Evolutionary conservation across 2,329 filamentous ascomycete species (phyloP).

Genomic region (Colletotrichum acutatum): DNA sequence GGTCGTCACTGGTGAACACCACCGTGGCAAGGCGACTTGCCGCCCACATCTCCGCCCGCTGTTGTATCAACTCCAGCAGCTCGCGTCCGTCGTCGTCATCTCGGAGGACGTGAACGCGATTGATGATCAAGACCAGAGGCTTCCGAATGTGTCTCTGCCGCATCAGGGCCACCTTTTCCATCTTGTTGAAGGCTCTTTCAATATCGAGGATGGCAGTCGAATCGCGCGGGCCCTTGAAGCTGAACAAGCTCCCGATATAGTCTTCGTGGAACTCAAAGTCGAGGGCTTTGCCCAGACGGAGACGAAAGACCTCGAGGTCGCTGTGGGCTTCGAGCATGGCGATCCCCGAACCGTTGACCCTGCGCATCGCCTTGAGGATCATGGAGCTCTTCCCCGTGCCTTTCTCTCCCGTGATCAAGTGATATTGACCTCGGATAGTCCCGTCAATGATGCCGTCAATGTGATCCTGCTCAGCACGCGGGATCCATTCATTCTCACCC

Average conservation of each 20-base stretch:
- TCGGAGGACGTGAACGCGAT: slow-evolving; percentile 73
- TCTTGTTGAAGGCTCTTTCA: slow-evolving; percentile 78
- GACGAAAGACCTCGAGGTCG: slow-evolving; percentile 78
- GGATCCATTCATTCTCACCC: slow-evolving; percentile 59
- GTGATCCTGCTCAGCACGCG: slow-evolving; percentile 69
- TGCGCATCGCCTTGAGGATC: slow-evolving; percentile 77
- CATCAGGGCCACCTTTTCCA: slow-evolving; percentile 75
- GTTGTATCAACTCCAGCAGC: slow-evolving; percentile 76
- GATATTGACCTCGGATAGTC: slow-evolving; percentile 69
- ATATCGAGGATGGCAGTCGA: slow-evolving; percentile 76
- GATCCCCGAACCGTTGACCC: slow-evolving; percentile 73
- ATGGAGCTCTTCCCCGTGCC: slow-evolving; percentile 79
- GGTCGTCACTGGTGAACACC: slow-evolving; percentile 67
- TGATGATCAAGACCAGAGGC: slow-evolving; percentile 74
- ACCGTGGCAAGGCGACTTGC: slow-evolving; percentile 74
- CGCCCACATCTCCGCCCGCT: slow-evolving; percentile 79
- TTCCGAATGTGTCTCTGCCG: slow-evolving; percentile 57
- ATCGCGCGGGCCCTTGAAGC: slow-evolving; percentile 75
- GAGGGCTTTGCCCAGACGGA: slow-evolving; percentile 75
- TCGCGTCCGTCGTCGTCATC: slow-evolving; percentile 76
- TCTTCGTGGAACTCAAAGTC: slow-evolving; percentile 76
- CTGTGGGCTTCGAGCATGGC: slow-evolving; percentile 78
- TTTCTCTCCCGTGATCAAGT: slow-evolving; percentile 76
- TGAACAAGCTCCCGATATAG: slow-evolving; percentile 78
- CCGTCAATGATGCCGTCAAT: slow-evolving; percentile 73